Evolutionary conservation across 371 early-diverging fungal species (phyloP).

Genomic region (Mortierella sp.): DNA sequence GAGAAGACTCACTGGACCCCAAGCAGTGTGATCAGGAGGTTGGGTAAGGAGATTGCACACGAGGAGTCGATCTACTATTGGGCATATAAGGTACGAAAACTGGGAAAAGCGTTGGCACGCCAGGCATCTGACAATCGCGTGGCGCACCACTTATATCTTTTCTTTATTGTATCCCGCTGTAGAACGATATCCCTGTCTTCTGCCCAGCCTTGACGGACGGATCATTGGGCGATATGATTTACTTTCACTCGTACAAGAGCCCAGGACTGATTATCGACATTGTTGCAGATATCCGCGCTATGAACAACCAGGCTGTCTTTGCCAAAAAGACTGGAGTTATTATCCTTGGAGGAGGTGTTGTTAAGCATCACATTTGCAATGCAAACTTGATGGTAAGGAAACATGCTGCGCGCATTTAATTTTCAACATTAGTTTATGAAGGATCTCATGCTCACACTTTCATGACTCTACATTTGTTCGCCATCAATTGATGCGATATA

Average conservation of each 20-base stretch:
- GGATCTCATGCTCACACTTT: too few species aligned
- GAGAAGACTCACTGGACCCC: slow-evolving; percentile 85
- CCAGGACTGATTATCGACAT: slow-evolving; percentile 97
- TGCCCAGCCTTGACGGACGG: slow-evolving; percentile 99
- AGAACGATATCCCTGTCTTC: slow-evolving; percentile 98
- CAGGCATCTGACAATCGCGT: background rate
- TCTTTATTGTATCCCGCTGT: slow-evolving; percentile 9
- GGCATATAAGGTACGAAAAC: slow-evolving; percentile 80
- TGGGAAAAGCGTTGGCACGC: background rate
- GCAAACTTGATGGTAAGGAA: slow-evolving; percentile 95
- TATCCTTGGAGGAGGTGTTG: slow-evolving; percentile 98
- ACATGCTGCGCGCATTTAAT: background rate
- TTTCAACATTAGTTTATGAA: too few species aligned
- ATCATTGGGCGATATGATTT: slow-evolving; percentile 99
- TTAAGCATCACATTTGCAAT: slow-evolving; percentile 99
- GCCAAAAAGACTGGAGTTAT: slow-evolving; percentile 98
- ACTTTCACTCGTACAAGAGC: slow-evolving; percentile 96
- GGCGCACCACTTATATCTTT: background rate
- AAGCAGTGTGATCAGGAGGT: slow-evolving; percentile 90
- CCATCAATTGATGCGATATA: slow-evolving; percentile 32
- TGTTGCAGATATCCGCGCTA: slow-evolving; percentile 93
- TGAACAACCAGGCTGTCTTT: slow-evolving; percentile 96
- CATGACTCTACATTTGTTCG: too few species aligned
- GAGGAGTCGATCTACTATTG: slow-evolving; percentile 98
- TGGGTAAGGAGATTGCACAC: slow-evolving; percentile 97